Conservation (phyloP, 1,139 yeast species). For the Magnusiomyces suaveolens region DNA sequence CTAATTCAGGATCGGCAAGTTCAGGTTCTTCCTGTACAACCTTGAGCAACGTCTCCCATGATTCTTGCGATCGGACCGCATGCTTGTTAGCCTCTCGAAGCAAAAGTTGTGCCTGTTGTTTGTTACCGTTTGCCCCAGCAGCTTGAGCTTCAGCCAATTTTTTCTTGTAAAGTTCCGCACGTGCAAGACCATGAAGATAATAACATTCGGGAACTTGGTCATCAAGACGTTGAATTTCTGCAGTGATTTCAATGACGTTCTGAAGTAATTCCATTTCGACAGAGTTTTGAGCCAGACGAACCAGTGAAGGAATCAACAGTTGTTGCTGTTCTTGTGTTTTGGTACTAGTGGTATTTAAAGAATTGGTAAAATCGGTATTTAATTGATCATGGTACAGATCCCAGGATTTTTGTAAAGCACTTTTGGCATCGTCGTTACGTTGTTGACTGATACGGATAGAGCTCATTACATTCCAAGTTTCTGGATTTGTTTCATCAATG, state of each 20-base stretch:
- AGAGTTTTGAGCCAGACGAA: slow-evolving; percentile 49
- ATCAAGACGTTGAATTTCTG: slow-evolving; percentile 61
- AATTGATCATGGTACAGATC: slow-evolving; percentile 49
- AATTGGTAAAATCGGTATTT: slow-evolving; percentile 36
- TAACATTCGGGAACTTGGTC: slow-evolving; percentile 72
- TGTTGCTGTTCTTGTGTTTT: slow-evolving; percentile 41
- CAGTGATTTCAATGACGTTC: slow-evolving; percentile 49
- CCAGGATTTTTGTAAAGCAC: slow-evolving; percentile 69
- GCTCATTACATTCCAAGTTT: slow-evolving; percentile 71
- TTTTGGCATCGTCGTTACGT: slow-evolving; percentile 57
- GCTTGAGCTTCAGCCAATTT: slow-evolving; percentile 12
- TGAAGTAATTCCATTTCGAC: slow-evolving; percentile 70
- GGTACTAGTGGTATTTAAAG: slow-evolving; percentile 28
- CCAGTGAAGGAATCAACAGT: slow-evolving; percentile 49
- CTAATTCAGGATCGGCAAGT: slow-evolving; percentile 27
- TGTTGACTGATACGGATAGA: slow-evolving; percentile 89
- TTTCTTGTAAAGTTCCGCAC: slow-evolving; percentile 38
- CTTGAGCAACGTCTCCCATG: slow-evolving; percentile 23
- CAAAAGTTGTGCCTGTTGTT: slow-evolving; percentile 12
- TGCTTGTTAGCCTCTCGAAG: slow-evolving; percentile 20
- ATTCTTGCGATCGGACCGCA: slow-evolving; percentile 29
- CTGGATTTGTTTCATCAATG: slow-evolving; percentile 56
- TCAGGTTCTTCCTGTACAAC: slow-evolving; percentile 20
- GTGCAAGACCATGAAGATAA: slow-evolving; percentile 73
- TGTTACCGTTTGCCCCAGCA: slow-evolving; percentile 8